phyloP scores from a whole-genome alignment of 768 basidiomycete genomes.

The Sporobolomyces phaffii region DNA sequence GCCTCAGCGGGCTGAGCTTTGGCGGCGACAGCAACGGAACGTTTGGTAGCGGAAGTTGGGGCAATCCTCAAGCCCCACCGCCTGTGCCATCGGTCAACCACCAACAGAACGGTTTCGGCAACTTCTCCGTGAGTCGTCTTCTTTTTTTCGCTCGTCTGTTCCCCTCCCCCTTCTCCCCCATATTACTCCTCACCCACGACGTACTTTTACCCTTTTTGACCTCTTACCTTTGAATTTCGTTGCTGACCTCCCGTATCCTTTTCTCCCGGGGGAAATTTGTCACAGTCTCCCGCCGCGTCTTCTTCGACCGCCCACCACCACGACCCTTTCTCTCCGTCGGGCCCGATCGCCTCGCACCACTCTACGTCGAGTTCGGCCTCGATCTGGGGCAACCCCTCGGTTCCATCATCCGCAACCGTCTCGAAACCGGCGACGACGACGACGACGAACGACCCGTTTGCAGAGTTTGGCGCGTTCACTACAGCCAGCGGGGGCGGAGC shows the following conservation, averaged over 20 bases:
- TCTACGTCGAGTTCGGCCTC: not conserved
- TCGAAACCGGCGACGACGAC: not conserved
- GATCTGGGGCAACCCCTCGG: constrained; percentile 10
- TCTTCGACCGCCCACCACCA: not conserved
- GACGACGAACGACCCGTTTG: constrained; percentile 26
- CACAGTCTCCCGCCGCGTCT: not conserved
- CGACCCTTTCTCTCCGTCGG: not conserved
- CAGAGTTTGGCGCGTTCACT: constrained; percentile 31
- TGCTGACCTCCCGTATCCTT: not conserved
- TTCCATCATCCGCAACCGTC: not conserved
- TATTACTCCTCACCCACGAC: not conserved
- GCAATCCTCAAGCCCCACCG: not conserved
- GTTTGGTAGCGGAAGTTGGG: constrained; percentile 1
- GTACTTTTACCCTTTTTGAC: not conserved
- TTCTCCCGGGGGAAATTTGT: not conserved
- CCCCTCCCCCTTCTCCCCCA: not conserved
- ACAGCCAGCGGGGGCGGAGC: too few relatives aligned
- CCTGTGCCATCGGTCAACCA: not conserved
- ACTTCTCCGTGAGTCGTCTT: constrained; percentile 16
- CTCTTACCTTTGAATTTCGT: not conserved
- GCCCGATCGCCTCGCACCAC: not conserved
- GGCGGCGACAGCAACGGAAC: not conserved
- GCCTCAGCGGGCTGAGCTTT: constrained; percentile 22
- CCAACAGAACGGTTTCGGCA: not conserved
- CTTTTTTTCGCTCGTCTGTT: too few relatives aligned